A percentile compares a stretch with the other conserved stretches of the same genome.
Evolutionary conservation across 2,329 filamentous ascomycete species (phyloP).

Genomic region (Penicillium concentricum): DNA sequence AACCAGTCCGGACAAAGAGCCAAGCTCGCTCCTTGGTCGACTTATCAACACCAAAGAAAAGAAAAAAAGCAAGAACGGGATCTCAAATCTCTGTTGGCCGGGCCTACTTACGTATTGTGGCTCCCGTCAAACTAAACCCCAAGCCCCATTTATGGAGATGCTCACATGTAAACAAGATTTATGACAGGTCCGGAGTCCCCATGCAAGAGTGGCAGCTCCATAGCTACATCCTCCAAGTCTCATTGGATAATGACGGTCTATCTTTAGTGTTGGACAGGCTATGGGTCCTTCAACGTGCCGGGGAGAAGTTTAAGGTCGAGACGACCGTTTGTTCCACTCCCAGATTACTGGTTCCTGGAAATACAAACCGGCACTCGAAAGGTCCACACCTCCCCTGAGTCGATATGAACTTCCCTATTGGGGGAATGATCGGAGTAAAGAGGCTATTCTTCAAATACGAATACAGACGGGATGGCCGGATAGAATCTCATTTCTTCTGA

Average conservation of each 20-base stretch:
- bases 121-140: neutral
- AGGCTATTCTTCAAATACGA: neutral
- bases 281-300: neutral
- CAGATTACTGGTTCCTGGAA: conserved; percentile 1
- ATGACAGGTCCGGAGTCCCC: neutral
- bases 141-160: neutral
- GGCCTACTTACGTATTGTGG: neutral
- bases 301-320: conserved; percentile 2
- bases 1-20: conserved; percentile 25
- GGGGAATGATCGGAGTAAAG: neutral
- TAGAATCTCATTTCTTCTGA: neutral
- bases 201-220: neutral
- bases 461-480: neutral
- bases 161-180: neutral
- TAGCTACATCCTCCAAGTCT: neutral
- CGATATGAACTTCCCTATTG: neutral
- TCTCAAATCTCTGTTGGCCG: neutral
- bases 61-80: conserved; percentile 3
- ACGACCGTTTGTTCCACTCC: neutral
- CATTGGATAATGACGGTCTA: neutral
- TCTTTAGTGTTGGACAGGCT: neutral
- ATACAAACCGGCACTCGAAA: neutral
- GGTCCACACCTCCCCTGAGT: conserved; percentile 5
- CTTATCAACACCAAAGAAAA: conserved; percentile 17
- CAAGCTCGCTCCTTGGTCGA: conserved; percentile 11